Percentiles rank a stretch among this genome's conserved stretches.
Conservation (phyloP, 768 basidiomycete genomes). For the Artomyces pyxidatus region DNA sequence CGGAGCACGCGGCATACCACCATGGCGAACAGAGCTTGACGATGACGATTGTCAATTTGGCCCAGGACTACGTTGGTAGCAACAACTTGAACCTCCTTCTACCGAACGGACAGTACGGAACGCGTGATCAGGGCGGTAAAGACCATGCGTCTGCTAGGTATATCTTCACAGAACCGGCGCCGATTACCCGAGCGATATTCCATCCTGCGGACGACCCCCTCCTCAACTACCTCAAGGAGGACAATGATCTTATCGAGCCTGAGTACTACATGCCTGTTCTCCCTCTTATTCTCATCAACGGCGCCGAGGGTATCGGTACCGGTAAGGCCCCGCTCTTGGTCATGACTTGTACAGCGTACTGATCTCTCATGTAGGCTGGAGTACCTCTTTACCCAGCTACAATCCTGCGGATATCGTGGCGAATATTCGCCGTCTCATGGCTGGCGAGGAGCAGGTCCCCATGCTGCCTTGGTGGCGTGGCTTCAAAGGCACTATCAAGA, state of each 20-base stretch:
- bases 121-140: conserved; percentile 88
- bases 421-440: conserved; percentile 83
- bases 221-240: conserved; percentile 80
- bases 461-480: conserved; percentile 99
- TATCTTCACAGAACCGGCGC: conserved; percentile 77
- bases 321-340: conserved; percentile 38
- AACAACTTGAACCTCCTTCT: conserved; percentile 88
- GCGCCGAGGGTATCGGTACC: conserved; percentile 96
- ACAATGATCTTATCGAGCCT: conserved; percentile 81
- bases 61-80: conserved; percentile 90
- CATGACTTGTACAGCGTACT: not conserved
- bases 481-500: conserved; percentile 83
- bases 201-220: conserved; percentile 80
- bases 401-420: conserved; percentile 87
- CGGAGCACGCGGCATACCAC: conserved; percentile 91
- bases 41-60: conserved; percentile 86
- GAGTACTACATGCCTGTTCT: conserved; percentile 90
- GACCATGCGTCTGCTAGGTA: conserved; percentile 96
- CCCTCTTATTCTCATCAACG: conserved; percentile 86
- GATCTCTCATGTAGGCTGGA: conserved; percentile 63
- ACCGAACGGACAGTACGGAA: conserved; percentile 94
- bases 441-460: conserved; percentile 67
- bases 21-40: conserved; percentile 89
- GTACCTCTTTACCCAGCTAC: conserved; percentile 84
- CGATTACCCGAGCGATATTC: conserved; percentile 71